Evolutionary conservation across 2,329 filamentous ascomycete genomes (phyloP).

Genomic region (Botrytis fragariae): DNA sequence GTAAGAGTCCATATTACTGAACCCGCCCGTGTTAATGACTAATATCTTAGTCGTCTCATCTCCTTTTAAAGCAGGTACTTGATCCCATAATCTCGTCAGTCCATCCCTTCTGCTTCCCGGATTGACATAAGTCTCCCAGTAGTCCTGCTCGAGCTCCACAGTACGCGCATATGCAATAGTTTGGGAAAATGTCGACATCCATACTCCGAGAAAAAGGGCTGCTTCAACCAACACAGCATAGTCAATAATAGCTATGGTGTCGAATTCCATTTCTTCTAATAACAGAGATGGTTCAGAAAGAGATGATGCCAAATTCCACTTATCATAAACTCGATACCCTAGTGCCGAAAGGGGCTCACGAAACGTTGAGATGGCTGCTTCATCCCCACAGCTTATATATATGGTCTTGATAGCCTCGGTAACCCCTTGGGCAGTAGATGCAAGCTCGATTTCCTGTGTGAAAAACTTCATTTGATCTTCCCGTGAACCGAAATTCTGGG

Average conservation of each 20-base stretch:
- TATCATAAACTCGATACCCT: constrained; percentile 28
- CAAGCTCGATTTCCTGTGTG: constrained; percentile 22
- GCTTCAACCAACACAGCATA: constrained; percentile 28
- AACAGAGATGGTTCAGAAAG: constrained; percentile 1
- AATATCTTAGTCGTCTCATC: constrained; percentile 29
- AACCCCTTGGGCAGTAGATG: not conserved
- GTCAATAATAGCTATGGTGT: constrained; percentile 29
- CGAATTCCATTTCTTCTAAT: constrained; percentile 24
- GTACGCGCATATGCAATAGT: constrained; percentile 29
- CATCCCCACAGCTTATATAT: constrained; percentile 32
- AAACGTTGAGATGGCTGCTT: constrained; percentile 25
- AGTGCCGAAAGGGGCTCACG: constrained; percentile 22
- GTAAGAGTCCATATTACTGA: constrained; percentile 30
- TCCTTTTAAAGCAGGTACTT: constrained; percentile 25
- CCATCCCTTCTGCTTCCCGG: constrained; percentile 24
- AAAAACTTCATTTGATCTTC: constrained; percentile 28
- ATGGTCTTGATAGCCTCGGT: constrained; percentile 19
- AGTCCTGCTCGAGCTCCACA: constrained; percentile 24
- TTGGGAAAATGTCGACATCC: constrained; percentile 30
- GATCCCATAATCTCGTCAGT: constrained; percentile 9
- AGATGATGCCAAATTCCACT: constrained; percentile 21
- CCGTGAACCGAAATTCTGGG: constrained; percentile 22
- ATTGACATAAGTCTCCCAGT: constrained; percentile 26
- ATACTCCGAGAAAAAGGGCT: constrained; percentile 27
- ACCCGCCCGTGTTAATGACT: constrained; percentile 25